Base-by-base conservation (phyloP, 257 asterid genomes). In the Capsicum baccatum region DNA sequence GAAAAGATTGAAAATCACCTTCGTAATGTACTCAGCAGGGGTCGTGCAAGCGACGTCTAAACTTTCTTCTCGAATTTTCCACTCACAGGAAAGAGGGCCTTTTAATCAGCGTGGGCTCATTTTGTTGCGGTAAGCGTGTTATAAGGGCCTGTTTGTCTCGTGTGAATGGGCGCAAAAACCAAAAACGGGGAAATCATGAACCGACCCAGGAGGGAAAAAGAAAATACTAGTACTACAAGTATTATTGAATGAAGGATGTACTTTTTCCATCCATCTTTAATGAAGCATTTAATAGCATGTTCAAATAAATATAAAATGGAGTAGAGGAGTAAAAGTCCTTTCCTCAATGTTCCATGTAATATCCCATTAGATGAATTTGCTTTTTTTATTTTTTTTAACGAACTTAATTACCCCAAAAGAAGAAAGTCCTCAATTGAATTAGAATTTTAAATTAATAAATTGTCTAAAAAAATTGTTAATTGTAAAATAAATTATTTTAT, bases 21-120 rank as follows among this genome's bases (percentile, higher is more conserved):
- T 42, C 33, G 73, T 66, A 67, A 35, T 35, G 19, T 35, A 33
- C 74, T 67, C 74, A 66, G 50, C 74, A 44, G 89, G 83, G 94
- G 86, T 89, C 97, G 94, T 91, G 92, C 89, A 89, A 87, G 93
- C 93, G 90, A 89, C 90, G 88, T 84, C 88, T 50, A 50, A 74
- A 74, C 44, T 50, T 52, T 54, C 16, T 47, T 44, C 59, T 14
- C 47, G 19, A 79, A 56, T 81, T 81, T 74, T 81, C 73, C 39
- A 52, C 84, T 47, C 47, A 4, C 47, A 4, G 8, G 83, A 63
- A 47, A 59, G 73, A 82, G 85, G 79, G 64, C 82, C 86, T 69
- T 79, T 83, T 83, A 80, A 85, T 85, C 79, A 73, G 87, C 89
- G 89, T 89, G 91, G 71, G 44, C 13, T 84, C 15, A 37, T 33